These are phyloP conservation scores for Apostasia ramifera DNA, from an alignment of 106 monocot species.

Conservation along the genomic window DNA sequence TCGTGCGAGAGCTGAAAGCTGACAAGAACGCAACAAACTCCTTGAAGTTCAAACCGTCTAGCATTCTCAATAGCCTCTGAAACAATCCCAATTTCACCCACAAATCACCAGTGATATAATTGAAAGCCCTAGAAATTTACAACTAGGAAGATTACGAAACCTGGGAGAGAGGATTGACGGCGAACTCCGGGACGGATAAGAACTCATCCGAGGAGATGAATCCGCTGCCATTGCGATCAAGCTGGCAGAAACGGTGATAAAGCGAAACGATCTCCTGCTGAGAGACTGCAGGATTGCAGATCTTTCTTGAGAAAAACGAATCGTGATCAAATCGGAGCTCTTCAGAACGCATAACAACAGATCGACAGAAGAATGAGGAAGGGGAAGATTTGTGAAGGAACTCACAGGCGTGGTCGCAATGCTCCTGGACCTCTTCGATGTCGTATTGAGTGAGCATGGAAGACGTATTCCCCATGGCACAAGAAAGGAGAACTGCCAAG, in stretches of 20 bases:
- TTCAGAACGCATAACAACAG: not conserved
- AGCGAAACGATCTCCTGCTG: slow-evolving; percentile 21
- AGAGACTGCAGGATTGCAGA: slow-evolving; percentile 3
- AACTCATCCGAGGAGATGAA: slow-evolving; percentile 20
- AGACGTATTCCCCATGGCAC: slow-evolving; percentile 65
- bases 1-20: slow-evolving; percentile 13
- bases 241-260: slow-evolving; percentile 21
- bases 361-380: not conserved
- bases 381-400: not conserved
- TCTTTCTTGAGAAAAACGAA: not conserved
- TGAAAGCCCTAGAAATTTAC: not conserved
- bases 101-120: not conserved
- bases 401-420: slow-evolving; percentile 75
- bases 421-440: slow-evolving; percentile 92
- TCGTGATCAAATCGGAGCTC: not conserved
- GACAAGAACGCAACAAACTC: slow-evolving; percentile 18
- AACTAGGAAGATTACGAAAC: not conserved
- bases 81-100: not conserved
- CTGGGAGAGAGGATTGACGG: slow-evolving; percentile 19
- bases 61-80: slow-evolving; percentile 15
- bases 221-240: slow-evolving; percentile 10
- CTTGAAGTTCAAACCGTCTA: slow-evolving; percentile 19
- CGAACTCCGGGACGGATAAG: slow-evolving; percentile 18
- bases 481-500: not conserved
- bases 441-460: slow-evolving; percentile 97